Conservation (phyloP, 225 moss, liverwort and hornwort genomes). For the Takakia lepidozioides region DNA sequence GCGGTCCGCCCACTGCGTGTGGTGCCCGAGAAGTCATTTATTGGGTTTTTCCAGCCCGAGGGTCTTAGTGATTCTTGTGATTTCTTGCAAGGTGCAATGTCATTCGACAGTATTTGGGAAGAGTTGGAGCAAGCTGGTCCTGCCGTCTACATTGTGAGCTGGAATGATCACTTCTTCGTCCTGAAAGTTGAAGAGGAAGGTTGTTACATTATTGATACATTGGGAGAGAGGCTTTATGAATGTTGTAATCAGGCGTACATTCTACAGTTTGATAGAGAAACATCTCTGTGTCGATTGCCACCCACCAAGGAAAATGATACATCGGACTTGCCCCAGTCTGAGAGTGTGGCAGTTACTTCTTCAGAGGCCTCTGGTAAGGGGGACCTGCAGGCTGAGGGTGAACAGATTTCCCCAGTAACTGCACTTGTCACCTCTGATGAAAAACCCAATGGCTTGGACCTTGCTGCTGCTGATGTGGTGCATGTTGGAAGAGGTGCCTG, state of each 20-base stretch:
- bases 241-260: slow-evolving; percentile 97
- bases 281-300: too few species aligned
- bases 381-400: too few species aligned
- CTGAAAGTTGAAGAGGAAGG: slow-evolving; percentile 71
- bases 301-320: too few species aligned
- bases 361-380: slow-evolving; percentile 29
- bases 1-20: slow-evolving; percentile 74
- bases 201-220: slow-evolving; percentile 89
- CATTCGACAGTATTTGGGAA: slow-evolving; percentile 81
- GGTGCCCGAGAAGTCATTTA: slow-evolving; percentile 60
- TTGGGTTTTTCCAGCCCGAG: slow-evolving; percentile 86
- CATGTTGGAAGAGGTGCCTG: too few species aligned
- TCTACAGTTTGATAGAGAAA: slow-evolving; percentile 68
- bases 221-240: slow-evolving; percentile 93
- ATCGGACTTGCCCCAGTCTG: too few species aligned
- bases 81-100: slow-evolving; percentile 70
- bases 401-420: too few species aligned
- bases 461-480: too few species aligned
- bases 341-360: slow-evolving; percentile 14
- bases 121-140: slow-evolving; percentile 74
- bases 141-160: slow-evolving; percentile 91
- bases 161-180: slow-evolving; percentile 98
- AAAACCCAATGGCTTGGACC: too few species aligned
- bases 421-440: too few species aligned
- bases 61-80: slow-evolving; percentile 74